Percentiles rank a stretch among this genome's conserved stretches.
Conservation (phyloP, 169 alveolate genomes). For the Eimeria maxima region DNA sequence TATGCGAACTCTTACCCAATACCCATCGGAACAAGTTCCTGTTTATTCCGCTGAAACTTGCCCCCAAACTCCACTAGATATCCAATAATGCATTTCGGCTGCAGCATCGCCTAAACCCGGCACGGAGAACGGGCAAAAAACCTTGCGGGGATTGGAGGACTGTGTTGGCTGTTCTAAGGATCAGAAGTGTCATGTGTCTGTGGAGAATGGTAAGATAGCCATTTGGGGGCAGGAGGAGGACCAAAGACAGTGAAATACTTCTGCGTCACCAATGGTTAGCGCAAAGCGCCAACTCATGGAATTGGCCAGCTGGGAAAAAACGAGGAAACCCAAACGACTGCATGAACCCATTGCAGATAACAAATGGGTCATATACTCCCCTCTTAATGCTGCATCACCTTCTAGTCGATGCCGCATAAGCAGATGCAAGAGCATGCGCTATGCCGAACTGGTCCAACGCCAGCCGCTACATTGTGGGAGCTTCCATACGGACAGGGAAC, state of each 20-base stretch:
- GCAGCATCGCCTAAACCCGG: neutral
- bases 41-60: neutral
- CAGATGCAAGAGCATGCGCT: constrained; percentile 43
- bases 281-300: constrained; percentile 41
- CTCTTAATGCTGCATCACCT: neutral
- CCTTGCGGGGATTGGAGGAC: neutral
- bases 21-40: neutral
- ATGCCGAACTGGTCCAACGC: constrained; percentile 13
- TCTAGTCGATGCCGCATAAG: neutral
- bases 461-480: constrained; percentile 62
- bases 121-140: neutral
- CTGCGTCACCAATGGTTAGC: constrained; percentile 74
- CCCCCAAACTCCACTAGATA: neutral
- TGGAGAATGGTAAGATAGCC: neutral
- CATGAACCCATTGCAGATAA: neutral
- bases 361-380: neutral
- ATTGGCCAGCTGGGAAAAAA: neutral
- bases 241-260: neutral
- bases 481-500: constrained; percentile 26
- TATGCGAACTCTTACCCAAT: neutral
- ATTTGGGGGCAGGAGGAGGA: neutral
- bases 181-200: neutral
- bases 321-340: neutral
- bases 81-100: neutral
- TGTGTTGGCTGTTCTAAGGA: neutral